Base-by-base conservation (phyloP, 2,329 filamentous ascomycete species). In the Alternaria infectoria region DNA sequence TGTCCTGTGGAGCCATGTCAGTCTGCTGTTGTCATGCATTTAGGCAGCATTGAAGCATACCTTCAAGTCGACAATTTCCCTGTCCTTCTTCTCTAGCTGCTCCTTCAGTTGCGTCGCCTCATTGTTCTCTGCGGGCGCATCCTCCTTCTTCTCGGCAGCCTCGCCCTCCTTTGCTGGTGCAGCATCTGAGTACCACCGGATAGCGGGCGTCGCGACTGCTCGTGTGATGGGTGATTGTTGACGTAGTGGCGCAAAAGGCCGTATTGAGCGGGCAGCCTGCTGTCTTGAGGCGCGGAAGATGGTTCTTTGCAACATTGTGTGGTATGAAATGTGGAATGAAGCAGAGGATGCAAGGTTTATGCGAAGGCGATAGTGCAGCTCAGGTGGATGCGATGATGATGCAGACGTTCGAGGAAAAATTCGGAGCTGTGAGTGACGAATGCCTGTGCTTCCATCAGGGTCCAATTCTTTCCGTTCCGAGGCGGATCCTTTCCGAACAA, bases 1-100 rank as follows among this genome's bases (percentile, higher is more conserved):
- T 96, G 83, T 98, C 96, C 96, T 98, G 71, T 10, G 11, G 23
- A 9, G 6, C 9, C 28, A 19, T 44, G 45, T 63, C 13, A 63
- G 36, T 36, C 15, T 28, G 13, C 8, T 50, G 12, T 4, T 17
- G 15, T 19, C 17, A 8, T 25, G 11, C 17, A 49, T 17, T 1
- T n/a, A 3, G 15, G 15, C 13, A 26, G 47, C 49, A 26, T 50
- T 21, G 51, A 25, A 30, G 68, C 76, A 59, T 83, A 97, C 95
- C 90, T 97, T 98, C 82, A 96, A 87, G 52, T 97, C 93, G 66
- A 91, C 77, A 46, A 88, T 85, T 79, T 93, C 91, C 81, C 87
- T 89, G 73, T 90, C 88, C 81, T 91, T 91, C 64, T 87, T 85
- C 79, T 93, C 90, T 6, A 93, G 79, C 80, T 93, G 88, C 79